phyloP scores from a whole-genome alignment of 768 basidiomycete species.

The Agrocybe chaxingu region DNA sequence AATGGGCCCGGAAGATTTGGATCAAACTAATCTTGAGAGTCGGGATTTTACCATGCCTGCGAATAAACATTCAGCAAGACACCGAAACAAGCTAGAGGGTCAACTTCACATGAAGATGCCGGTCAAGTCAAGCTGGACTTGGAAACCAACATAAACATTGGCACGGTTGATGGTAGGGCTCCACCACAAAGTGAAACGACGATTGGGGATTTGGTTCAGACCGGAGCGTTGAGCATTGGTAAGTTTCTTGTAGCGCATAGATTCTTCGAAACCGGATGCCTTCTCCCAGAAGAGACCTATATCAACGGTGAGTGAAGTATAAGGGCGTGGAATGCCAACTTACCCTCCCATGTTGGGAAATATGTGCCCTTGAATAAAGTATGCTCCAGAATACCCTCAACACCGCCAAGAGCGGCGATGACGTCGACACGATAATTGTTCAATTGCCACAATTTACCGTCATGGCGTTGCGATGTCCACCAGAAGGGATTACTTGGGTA shows the following conservation, averaged over 20 bases:
- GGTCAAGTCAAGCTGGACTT: slow-evolving; percentile 96
- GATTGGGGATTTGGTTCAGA: slow-evolving; percentile 96
- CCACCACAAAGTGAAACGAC: slow-evolving; percentile 99
- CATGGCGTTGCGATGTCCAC: slow-evolving; percentile 98
- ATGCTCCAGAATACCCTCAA: slow-evolving; percentile 95
- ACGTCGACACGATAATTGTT: slow-evolving; percentile 99
- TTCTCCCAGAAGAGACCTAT: slow-evolving; percentile 96
- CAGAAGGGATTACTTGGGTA: slow-evolving; percentile 86
- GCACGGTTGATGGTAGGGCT: slow-evolving; percentile 98
- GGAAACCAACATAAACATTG: slow-evolving; percentile 99
- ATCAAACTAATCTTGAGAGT: slow-evolving; percentile 98
- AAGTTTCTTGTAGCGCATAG: slow-evolving; percentile 93
- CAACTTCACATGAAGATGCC: slow-evolving; percentile 82
- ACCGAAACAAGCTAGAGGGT: neutral
- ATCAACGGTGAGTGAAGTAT: slow-evolving; percentile 3
- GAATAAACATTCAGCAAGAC: slow-evolving; percentile 1
- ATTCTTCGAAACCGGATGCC: slow-evolving; percentile 94
- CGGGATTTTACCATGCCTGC: slow-evolving; percentile 95
- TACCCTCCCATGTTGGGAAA: slow-evolving; percentile 96
- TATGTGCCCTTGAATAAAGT: slow-evolving; percentile 97
- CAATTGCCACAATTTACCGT: slow-evolving; percentile 94
- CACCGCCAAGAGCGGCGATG: slow-evolving; percentile 95
- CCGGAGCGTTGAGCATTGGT: slow-evolving; percentile 99
- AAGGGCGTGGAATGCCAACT: slow-evolving; percentile 9
- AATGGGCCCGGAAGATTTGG: slow-evolving; percentile 99